Base-by-base conservation (phyloP, 495 filamentous ascomycete genomes). In the Penicillium parvum region DNA sequence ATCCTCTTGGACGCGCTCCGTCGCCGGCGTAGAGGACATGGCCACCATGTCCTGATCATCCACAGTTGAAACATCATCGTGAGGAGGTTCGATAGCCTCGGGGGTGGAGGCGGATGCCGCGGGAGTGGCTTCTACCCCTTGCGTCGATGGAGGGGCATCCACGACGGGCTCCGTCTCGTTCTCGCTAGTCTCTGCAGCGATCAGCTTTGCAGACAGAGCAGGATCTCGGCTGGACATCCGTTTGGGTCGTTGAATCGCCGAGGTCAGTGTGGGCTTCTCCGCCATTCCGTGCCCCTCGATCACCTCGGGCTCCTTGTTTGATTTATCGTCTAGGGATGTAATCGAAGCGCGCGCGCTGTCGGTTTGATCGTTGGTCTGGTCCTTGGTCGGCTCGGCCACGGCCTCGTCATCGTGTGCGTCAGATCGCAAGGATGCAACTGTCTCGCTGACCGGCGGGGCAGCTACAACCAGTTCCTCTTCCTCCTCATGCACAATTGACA, bases 241-340 rank as follows among this genome's bases (percentile, higher is more conserved):
- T 44, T 52, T 62, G 11, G 66, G 66, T 40, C 62, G 57, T 32
- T 66, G 64, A 17, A 58, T 50, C 19, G 50, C 36, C 35, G 61
- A 57, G 17, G 56, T 51, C 43, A 58, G 32, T 34, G 41, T 62
- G 6, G 63, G 63, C 41, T 62, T 64, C 36, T 67, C 64, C 19
- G 53, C 51, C 47, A 54, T 61, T 21, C 63, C 66, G 39, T 53
- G 61, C 10, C 61, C 68, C 38, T 70, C 68, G 32, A 71, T 63
- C 4, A 65, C 43, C 42, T 71, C 61, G 2, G 55, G 35, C 14
- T 61, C 52, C 7, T 54, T 35, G 32, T 50, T 36, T 17, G 42
- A 33, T 25, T 29, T 37, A 47, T 65, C 56, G 28, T 37, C 54
- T 18, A 60, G 20, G 18, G 59, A 54, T 29, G 58, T 49, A 10